Base-by-base conservation (phyloP, 805 yeast genomes). In the Candida argentea region DNA sequence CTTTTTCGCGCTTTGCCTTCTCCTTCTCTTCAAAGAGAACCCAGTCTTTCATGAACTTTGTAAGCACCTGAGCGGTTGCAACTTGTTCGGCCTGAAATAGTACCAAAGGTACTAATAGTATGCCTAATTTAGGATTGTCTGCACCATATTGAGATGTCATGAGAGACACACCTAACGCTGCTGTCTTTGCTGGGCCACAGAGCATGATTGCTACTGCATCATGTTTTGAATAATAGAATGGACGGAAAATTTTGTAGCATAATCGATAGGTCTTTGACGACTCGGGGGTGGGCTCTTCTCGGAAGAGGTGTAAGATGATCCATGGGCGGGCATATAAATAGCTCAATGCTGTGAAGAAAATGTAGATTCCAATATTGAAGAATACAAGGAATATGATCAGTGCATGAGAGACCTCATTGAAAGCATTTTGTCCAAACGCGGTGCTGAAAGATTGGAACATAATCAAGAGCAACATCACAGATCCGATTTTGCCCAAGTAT, bases 171-270 rank as follows among this genome's bases (percentile, higher is more conserved):
- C 95, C 95, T 28, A 85, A 60, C 0, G 95, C 95, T 0, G 94
- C 95, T 1, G 95, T 85, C 51, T 85, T 86, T 2, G 95, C 94
- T 4, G 94, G 89, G 7, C 94, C 94, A 52, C 94, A 83, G 34
- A 84, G 65, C 79, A 85, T 69, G 28, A 86, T 68, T 8, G 87
- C 66, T 20, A 83, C 82, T 0, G 94, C 72, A 44, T 86, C 94
- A 28, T 60, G 51, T 39, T 76, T 70, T 42, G 65, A 63, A 51
- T 80, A 80, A 51, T 78, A 80, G 42, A 81, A 83, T 2, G 89
- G 89, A 30, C 63, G 50, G 33, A 74, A 52, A 2, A 63, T 17
- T 24, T 49, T 50, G 46, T 73, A 69, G 14, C 60, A 35, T 38
- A 50, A 52, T 5, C 40, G 62, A 42, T 82, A 81, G 0, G 51